phyloP scores from a whole-genome alignment of 139 green algal species.

The Diplosphaera chodatii region DNA sequence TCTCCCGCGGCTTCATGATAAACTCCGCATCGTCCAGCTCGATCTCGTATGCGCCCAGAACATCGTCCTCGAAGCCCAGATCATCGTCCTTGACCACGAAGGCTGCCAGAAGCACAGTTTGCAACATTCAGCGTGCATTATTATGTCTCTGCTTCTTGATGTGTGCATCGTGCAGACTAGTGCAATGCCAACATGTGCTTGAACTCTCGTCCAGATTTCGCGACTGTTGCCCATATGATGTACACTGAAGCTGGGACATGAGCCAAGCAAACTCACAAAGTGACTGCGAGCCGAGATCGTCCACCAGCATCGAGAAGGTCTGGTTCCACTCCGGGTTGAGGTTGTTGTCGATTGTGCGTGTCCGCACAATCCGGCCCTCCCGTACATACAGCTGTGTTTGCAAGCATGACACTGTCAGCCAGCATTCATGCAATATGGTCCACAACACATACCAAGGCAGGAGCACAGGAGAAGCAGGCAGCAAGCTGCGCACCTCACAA shows the following conservation, averaged over 20 bases:
- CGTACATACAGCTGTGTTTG: slow-evolving; percentile 14
- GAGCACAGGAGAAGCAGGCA: too few species aligned
- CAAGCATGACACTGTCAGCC: too few species aligned
- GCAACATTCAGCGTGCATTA: too few species aligned
- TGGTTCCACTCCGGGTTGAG: slow-evolving; percentile 47
- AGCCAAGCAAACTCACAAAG: slow-evolving; percentile 33
- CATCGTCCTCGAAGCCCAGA: slow-evolving; percentile 25
- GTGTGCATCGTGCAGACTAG: too few species aligned
- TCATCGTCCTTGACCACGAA: slow-evolving; percentile 28
- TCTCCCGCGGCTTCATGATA: slow-evolving; percentile 10
- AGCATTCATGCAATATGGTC: too few species aligned
- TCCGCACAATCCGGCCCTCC: neutral
- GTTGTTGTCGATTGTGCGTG: slow-evolving; percentile 30
- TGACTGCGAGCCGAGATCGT: slow-evolving; percentile 46
- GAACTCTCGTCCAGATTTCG: too few species aligned
- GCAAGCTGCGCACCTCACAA: neutral
- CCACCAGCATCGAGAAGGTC: slow-evolving; percentile 55
- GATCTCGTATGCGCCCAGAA: slow-evolving; percentile 19
- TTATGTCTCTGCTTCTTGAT: too few species aligned
- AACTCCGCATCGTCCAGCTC: slow-evolving; percentile 26
- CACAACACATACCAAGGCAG: too few species aligned
- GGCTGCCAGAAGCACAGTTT: too few species aligned
- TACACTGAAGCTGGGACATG: too few species aligned
- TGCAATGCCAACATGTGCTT: too few species aligned
- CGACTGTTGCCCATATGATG: too few species aligned